Conservation (phyloP, 768 basidiomycete species). For the Leccinum ochraceum region DNA sequence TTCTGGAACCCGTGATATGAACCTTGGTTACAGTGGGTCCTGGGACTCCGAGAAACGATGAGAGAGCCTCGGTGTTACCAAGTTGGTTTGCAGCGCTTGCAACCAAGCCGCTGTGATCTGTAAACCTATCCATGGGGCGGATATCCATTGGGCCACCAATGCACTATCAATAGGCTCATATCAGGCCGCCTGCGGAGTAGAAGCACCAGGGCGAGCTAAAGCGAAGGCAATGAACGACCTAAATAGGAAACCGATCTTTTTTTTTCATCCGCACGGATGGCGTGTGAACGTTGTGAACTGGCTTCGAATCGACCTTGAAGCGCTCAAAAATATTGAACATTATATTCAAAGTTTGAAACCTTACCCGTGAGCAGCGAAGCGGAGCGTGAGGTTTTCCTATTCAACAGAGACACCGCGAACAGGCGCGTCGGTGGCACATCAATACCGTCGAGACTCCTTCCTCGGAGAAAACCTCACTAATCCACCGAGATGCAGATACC, state of each 20-base stretch:
- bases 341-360: not conserved
- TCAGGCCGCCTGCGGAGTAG: not conserved
- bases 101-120: not conserved
- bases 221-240: not conserved
- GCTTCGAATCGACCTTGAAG: not conserved
- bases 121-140: not conserved
- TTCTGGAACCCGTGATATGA: not conserved
- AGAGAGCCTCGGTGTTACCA: not conserved
- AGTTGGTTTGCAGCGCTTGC: not conserved
- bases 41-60: not conserved
- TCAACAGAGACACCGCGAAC: not conserved
- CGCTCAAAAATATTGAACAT: not conserved
- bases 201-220: not conserved
- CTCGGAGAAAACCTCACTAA: not conserved
- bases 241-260: conserved; percentile 1
- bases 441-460: not conserved
- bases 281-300: not conserved
- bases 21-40: not conserved
- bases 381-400: not conserved
- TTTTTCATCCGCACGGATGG: not conserved
- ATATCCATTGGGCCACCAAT: not conserved
- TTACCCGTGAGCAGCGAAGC: not conserved
- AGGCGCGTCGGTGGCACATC: not conserved
- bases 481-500: not conserved
- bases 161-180: not conserved